Evolutionary conservation across 768 basidiomycete species (phyloP).

Genomic region (Naganishia vaughanmartiniae): DNA sequence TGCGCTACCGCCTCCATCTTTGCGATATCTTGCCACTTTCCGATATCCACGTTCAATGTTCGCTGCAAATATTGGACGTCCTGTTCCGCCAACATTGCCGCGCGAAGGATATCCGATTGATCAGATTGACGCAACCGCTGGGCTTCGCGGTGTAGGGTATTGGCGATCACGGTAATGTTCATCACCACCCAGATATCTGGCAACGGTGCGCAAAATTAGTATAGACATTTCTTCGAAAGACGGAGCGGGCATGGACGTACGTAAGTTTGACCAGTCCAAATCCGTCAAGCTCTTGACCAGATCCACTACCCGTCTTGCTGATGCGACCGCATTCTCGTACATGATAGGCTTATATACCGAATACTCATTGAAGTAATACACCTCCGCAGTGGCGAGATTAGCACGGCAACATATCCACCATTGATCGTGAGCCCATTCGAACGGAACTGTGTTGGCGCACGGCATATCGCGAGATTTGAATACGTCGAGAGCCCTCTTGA

Average conservation of each 20-base stretch:
- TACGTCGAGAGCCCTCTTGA: slow-evolving; percentile 20
- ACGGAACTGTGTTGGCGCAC: not conserved
- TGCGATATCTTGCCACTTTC: slow-evolving; percentile 42
- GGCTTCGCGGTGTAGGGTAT: slow-evolving; percentile 45
- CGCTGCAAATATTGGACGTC: slow-evolving; percentile 8
- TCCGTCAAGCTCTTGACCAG: slow-evolving; percentile 34
- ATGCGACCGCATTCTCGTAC: slow-evolving; percentile 40
- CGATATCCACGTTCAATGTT: slow-evolving; percentile 21
- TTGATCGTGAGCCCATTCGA: slow-evolving; percentile 37
- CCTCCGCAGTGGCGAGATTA: slow-evolving; percentile 44
- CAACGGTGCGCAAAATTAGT: not conserved
- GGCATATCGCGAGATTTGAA: slow-evolving; percentile 23
- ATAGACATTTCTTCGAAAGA: not conserved
- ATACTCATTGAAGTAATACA: slow-evolving; percentile 45
- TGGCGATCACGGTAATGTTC: slow-evolving; percentile 41
- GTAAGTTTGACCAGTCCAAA: slow-evolving; percentile 12
- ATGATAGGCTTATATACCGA: slow-evolving; percentile 35
- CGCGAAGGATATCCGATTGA: not conserved
- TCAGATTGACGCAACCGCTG: slow-evolving; percentile 32
- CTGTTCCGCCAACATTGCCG: slow-evolving; percentile 17
- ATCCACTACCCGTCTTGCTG: slow-evolving; percentile 40
- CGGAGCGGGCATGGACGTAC: not conserved
- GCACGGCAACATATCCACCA: slow-evolving; percentile 45
- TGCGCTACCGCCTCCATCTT: slow-evolving; percentile 43
- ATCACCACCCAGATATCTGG: slow-evolving; percentile 43